These are phyloP conservation scores for Diaporthe vexans DNA, from an alignment of 2,329 filamentous ascomycete genomes.

Conservation along the genomic window DNA sequence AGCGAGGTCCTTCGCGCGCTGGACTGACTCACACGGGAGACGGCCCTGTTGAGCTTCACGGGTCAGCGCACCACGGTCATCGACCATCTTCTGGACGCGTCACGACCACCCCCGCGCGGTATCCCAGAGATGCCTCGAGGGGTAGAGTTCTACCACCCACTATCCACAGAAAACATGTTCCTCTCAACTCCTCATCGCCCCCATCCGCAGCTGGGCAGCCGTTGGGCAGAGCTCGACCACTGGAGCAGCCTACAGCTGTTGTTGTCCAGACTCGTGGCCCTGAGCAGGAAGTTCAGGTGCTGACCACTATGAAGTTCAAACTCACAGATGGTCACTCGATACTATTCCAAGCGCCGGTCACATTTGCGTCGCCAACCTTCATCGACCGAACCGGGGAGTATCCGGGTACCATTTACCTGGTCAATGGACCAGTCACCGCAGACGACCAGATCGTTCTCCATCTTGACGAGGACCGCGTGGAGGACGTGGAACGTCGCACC, in stretches of 20 bases:
- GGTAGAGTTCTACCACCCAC: not conserved
- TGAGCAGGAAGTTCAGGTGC: not conserved
- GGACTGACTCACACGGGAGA: constrained; percentile 9
- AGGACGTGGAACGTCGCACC: constrained; percentile 18
- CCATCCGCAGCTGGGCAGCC: not conserved
- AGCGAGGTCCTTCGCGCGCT: not conserved
- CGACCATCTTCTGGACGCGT: not conserved
- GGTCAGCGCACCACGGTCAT: not conserved
- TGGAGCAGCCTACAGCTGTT: not conserved
- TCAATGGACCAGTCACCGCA: not conserved
- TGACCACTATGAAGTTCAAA: not conserved
- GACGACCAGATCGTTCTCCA: constrained; percentile 31
- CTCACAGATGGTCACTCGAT: constrained; percentile 13
- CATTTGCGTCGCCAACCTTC: constrained; percentile 16
- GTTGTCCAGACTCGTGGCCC: not conserved
- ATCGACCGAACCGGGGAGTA: not conserved
- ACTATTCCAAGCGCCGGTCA: not conserved
- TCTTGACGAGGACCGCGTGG: constrained; percentile 8
- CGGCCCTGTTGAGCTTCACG: constrained; percentile 26
- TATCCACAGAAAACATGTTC: no score
- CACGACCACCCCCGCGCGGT: not conserved
- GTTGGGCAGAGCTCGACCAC: not conserved
- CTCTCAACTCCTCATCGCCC: not conserved
- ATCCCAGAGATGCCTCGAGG: not conserved
- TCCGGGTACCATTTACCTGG: constrained; percentile 14